Evolutionary conservation across 2,329 filamentous ascomycete species (phyloP).

Genomic region (Coniochaeta sp.): DNA sequence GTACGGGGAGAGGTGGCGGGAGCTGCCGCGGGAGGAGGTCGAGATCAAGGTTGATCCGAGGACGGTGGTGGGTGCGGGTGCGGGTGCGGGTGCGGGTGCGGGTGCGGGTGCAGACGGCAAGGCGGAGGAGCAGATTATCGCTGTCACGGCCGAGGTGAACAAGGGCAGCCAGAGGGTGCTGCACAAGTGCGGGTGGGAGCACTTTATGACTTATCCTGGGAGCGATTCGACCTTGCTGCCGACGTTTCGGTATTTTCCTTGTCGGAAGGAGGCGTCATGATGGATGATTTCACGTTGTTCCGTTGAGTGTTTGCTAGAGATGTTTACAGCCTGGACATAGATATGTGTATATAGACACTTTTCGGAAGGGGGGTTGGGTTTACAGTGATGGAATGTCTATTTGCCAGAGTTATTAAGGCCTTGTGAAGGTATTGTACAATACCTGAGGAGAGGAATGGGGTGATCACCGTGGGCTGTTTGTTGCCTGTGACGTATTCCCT

Average conservation of each 20-base stretch:
- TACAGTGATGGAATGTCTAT: too few relatives aligned
- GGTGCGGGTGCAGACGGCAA: too few relatives aligned
- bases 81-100: too few relatives aligned
- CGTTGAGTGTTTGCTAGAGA: background rate
- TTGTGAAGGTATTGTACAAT: too few relatives aligned
- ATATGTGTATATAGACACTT: background rate
- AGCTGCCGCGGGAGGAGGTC: constrained; percentile 36
- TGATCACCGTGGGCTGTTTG: background rate
- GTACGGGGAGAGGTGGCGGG: constrained; percentile 39
- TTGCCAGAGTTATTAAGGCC: too few relatives aligned
- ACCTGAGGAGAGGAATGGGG: background rate
- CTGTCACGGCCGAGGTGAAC: constrained; percentile 42
- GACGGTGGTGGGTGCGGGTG: constrained; percentile 24
- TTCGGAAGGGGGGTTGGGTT: background rate
- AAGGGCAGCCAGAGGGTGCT: constrained; percentile 47
- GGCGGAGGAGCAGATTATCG: constrained; percentile 34
- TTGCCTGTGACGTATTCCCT: background rate
- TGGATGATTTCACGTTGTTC: too few relatives aligned
- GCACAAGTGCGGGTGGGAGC: constrained; percentile 45
- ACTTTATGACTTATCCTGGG: constrained; percentile 32
- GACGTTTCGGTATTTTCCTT: constrained; percentile 15
- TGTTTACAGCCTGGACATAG: background rate
- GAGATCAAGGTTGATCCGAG: constrained; percentile 34
- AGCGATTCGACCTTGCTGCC: constrained; percentile 17
- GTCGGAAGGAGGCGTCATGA: constrained; percentile 5